Percentiles rank a stretch among this genome's conserved stretches.
These are phyloP conservation scores for Phytophthora sansomeana DNA, from an alignment of 352 stramenopile species.

Conservation along the genomic window DNA sequence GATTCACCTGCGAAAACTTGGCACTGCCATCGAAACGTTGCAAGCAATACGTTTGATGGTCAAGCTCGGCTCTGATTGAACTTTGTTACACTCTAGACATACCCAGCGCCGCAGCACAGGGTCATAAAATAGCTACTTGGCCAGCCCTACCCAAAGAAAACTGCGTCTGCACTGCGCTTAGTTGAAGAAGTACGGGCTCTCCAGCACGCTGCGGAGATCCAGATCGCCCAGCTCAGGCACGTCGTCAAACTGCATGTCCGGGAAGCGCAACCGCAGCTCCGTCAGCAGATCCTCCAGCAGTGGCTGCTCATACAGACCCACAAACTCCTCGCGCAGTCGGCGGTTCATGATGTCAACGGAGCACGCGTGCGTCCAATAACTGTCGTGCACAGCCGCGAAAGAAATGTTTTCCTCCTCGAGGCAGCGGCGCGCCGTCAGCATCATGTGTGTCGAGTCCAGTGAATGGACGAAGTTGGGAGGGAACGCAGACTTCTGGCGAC, in stretches of 20 bases:
- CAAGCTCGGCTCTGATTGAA: conserved; percentile 37
- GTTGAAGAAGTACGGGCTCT: conserved; percentile 99
- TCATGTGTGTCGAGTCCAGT: conserved; percentile 99
- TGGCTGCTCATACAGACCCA: conserved; percentile 98
- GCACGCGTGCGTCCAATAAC: conserved; percentile 98
- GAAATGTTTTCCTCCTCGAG: conserved; percentile 89
- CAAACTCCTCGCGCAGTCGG: conserved; percentile 92
- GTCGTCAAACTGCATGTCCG: conserved; percentile 94
- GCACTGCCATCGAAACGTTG: neutral
- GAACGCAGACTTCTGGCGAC: conserved; percentile 96
- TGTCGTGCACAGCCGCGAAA: conserved; percentile 99
- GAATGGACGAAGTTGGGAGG: conserved; percentile 99
- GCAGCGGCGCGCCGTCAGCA: conserved; percentile 97
- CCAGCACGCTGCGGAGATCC: conserved; percentile 94
- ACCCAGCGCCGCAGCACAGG: conserved; percentile 8
- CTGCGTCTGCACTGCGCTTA: conserved; percentile 60
- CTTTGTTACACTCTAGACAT: conserved; percentile 49
- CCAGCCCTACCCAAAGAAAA: conserved; percentile 14
- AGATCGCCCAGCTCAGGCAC: conserved; percentile 94
- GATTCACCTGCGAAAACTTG: neutral
- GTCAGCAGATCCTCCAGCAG: conserved; percentile 96
- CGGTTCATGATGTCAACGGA: conserved; percentile 97
- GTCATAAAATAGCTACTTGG: conserved; percentile 42
- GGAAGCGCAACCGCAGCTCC: conserved; percentile 95
- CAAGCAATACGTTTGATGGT: conserved; percentile 4